Evolutionary conservation across 768 basidiomycete genomes (phyloP).

Genomic region (Lactarius pseudohatsudake): DNA sequence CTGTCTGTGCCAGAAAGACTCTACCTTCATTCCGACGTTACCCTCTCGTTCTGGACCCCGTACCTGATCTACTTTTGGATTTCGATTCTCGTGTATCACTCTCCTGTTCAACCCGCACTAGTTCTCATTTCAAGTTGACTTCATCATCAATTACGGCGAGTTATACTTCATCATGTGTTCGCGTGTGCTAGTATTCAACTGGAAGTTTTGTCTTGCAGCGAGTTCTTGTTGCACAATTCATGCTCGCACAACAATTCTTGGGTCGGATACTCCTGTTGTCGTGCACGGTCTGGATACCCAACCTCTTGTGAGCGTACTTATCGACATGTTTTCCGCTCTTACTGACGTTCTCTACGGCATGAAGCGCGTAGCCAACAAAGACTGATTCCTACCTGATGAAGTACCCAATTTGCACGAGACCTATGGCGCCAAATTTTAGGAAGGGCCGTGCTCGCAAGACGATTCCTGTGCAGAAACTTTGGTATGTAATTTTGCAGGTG

Average conservation of each 20-base stretch:
- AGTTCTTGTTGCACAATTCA: constrained; percentile 99
- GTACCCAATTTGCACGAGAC: too few species aligned
- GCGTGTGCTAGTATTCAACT: neutral
- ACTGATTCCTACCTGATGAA: too few species aligned
- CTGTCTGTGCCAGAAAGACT: too few species aligned
- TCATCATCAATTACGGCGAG: constrained; percentile 92
- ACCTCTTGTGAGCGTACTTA: too few species aligned
- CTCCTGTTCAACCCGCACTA: constrained; percentile 99
- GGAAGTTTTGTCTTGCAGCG: constrained; percentile 47
- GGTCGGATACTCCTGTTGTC: constrained; percentile 98
- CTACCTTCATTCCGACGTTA: constrained; percentile 50
- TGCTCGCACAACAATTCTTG: constrained; percentile 96
- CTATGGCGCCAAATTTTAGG: too few species aligned
- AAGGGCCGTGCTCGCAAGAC: too few species aligned
- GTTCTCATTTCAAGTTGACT: constrained; percentile 88
- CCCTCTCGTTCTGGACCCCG: constrained; percentile 86
- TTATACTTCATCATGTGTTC: constrained; percentile 2
- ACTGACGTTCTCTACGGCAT: too few species aligned
- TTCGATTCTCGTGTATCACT: constrained; percentile 87
- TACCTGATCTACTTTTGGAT: constrained; percentile 98
- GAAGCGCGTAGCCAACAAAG: too few species aligned
- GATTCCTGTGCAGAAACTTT: too few species aligned
- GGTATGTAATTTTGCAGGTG: too few species aligned
- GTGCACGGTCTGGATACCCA: constrained; percentile 50
- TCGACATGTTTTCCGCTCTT: too few species aligned